Evolutionary conservation across 2,329 filamentous ascomycete species (phyloP).

Genomic region (Aspergillus sp.): DNA sequence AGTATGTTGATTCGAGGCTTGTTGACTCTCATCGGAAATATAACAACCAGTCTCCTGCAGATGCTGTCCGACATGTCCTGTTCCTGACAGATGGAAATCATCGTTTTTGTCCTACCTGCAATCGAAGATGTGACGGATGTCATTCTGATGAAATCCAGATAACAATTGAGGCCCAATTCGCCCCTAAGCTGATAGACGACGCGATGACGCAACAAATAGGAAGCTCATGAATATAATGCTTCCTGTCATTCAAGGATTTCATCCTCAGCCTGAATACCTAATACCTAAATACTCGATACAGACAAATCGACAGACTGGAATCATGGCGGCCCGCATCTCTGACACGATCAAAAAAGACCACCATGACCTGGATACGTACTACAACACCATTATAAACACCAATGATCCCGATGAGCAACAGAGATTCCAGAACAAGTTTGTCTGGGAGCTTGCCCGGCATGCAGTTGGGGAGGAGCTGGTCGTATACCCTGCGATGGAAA

Average conservation of each 20-base stretch:
- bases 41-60: too few species aligned
- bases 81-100: too few species aligned
- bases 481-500: constrained; percentile 51
- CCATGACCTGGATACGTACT: constrained; percentile 35
- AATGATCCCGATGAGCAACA: constrained; percentile 36
- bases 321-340: constrained; percentile 15
- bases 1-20: too few species aligned
- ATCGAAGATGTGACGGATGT: too few species aligned
- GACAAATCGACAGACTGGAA: neutral
- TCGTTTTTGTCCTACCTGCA: too few species aligned
- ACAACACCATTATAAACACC: constrained; percentile 36
- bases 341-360: constrained; percentile 39
- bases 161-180: too few species aligned
- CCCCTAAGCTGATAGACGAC: too few species aligned
- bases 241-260: neutral
- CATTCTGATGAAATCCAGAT: too few species aligned
- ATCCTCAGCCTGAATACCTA: neutral
- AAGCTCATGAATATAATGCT: neutral
- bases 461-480: constrained; percentile 48
- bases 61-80: too few species aligned
- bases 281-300: neutral
- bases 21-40: too few species aligned
- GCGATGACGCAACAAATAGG: neutral
- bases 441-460: constrained; percentile 49
- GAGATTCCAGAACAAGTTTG: constrained; percentile 46